Evolutionary conservation across 2,329 filamentous ascomycete genomes (phyloP).

Genomic region (Sporothrix luriei): DNA sequence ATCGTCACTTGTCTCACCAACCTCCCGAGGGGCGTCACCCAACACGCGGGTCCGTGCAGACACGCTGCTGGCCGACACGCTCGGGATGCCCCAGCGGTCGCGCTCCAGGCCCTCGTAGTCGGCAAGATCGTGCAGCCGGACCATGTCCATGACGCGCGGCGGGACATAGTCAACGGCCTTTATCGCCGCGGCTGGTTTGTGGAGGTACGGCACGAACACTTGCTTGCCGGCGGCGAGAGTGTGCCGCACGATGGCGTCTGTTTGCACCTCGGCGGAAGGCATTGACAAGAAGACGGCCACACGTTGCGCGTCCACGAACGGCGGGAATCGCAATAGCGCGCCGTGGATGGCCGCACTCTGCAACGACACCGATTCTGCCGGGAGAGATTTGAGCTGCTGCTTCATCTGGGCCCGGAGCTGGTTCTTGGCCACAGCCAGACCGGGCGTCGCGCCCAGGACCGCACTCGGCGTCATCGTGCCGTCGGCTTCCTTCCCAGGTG

Average conservation of each 20-base stretch:
- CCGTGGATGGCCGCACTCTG: constrained; percentile 72
- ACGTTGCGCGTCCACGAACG: constrained; percentile 72
- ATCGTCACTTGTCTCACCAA: constrained; percentile 37
- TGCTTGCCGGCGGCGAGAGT: constrained; percentile 76
- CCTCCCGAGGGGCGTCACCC: constrained; percentile 51
- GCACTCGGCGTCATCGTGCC: constrained; percentile 15
- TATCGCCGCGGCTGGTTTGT: constrained; percentile 56
- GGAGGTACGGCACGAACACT: constrained; percentile 90
- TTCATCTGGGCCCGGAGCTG: constrained; percentile 73
- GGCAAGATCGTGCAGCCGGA: constrained; percentile 68
- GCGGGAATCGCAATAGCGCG: constrained; percentile 65
- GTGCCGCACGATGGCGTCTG: constrained; percentile 76
- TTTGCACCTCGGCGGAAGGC: constrained; percentile 84
- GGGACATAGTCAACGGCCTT: constrained; percentile 55
- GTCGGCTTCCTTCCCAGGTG: not conserved
- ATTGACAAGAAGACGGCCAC: constrained; percentile 93
- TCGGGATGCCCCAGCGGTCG: constrained; percentile 96
- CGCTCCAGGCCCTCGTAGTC: constrained; percentile 77
- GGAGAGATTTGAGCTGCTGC: constrained; percentile 61
- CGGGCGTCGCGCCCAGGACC: constrained; percentile 49
- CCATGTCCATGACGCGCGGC: constrained; percentile 86
- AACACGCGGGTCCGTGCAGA: constrained; percentile 71
- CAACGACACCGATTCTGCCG: constrained; percentile 60
- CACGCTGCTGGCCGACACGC: constrained; percentile 68
- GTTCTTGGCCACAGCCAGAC: constrained; percentile 70